Base-by-base conservation (phyloP, 441 rosid species). In the Manihot esculenta region DNA sequence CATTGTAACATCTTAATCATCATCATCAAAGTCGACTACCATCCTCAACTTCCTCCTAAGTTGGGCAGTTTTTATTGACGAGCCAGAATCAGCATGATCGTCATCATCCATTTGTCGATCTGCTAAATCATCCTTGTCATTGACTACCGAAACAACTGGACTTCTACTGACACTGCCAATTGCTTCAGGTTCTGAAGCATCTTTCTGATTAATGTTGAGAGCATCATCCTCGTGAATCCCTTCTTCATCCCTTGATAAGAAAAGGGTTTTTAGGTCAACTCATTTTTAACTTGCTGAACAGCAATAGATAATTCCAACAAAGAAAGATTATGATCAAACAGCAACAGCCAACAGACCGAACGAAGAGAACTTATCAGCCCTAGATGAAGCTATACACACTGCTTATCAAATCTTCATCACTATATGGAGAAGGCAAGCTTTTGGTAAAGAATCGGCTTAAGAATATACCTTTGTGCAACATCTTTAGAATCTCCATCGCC, bases 21-120 rank as follows among this genome's bases (percentile, higher is more conserved):
- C 91, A n/a, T 85, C 92, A 26, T 89, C 93, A 6, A 62, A 71
- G 74, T 89, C 97, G 63, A 82, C 69, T 26, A 90, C 86, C 85
- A 92, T 82, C 81, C 90, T 85, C 79, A 82, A 12, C 72, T 85
- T 89, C 78, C 97, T 88, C 77, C 87, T 85, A 69, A 69, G 72
- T 56, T 78, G 78, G 44, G 89, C 74, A 68, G 77, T 83, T 71
- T 66, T 72, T 12, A 72, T 33, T 38, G 72, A 53, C 18, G 75
- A 72, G 33, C 8, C 75, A 23, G 76, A 21, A n/a, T n/a, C n/a
- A 24, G 72, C 38, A 42, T 30, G 72, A 35, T 76, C 89, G 49
- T 80, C 73, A 33, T 76, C 89, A 54, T 80, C 89, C 7, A 69
- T 69, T 68, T 74, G 77, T 60, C 74, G 72, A 57, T 72, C 67